phyloP scores from a whole-genome alignment of 1,139 yeast species.

The Lodderomyces jiufengensis region DNA sequence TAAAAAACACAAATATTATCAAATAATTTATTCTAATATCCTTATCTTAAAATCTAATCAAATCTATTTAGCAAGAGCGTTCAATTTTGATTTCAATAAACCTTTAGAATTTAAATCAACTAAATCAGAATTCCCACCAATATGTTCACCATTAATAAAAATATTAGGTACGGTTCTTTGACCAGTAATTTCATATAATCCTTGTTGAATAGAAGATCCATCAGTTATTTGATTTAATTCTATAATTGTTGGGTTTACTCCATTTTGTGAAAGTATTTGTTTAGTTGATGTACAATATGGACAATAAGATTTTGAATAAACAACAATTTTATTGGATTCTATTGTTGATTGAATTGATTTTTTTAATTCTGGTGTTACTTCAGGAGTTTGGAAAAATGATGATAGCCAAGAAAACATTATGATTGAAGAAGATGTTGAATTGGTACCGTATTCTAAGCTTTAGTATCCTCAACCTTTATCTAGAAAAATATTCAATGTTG shows the following conservation, averaged over 20 bases:
- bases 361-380: constrained; percentile 16
- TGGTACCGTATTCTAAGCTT: too few species aligned
- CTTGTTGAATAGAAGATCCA: constrained; percentile 54
- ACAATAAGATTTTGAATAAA: constrained; percentile 23
- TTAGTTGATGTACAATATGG: constrained; percentile 28
- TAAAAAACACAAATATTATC: too few species aligned
- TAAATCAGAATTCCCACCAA: constrained; percentile 86
- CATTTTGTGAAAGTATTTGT: constrained; percentile 15
- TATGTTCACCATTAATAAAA: constrained; percentile 76
- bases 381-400: too few species aligned
- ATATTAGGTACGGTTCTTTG: constrained; percentile 88
- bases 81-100: too few species aligned
- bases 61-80: too few species aligned
- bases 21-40: too few species aligned
- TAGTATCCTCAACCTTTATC: too few species aligned
- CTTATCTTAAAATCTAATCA: too few species aligned
- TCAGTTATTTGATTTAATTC: constrained; percentile 21
- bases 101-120: too few species aligned
- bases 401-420: too few species aligned
- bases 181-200: constrained; percentile 66
- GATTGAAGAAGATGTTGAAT: too few species aligned
- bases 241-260: constrained; percentile 17
- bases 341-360: constrained; percentile 19
- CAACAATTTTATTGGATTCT: constrained; percentile 18
- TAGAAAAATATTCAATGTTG: too few species aligned